A percentile compares a stretch with the other conserved stretches of the same genome.
Conservation (phyloP, 306 rosid genomes). For the Rosa rugosa region DNA sequence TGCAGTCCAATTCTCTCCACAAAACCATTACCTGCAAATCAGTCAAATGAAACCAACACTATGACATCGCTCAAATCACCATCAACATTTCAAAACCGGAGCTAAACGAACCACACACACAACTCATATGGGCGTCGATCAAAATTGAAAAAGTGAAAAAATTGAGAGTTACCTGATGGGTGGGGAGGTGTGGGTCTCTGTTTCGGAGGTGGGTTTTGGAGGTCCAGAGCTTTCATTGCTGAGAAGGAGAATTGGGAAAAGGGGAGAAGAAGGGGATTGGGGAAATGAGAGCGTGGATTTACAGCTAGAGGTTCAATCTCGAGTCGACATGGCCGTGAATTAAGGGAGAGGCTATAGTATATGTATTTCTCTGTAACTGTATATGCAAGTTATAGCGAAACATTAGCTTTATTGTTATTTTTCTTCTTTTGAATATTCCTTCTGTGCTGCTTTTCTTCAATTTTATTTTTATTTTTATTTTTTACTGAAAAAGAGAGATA, state of each 20-base stretch:
- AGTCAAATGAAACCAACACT: neutral
- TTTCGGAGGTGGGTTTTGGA: slow-evolving; percentile 2
- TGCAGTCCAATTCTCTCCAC: slow-evolving; percentile 10
- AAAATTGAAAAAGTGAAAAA: slow-evolving; percentile 17
- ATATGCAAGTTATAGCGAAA: neutral
- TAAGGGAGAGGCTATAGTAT: slow-evolving; percentile 23
- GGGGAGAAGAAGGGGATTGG: neutral
- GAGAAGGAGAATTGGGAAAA: slow-evolving; percentile 13
- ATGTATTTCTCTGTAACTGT: slow-evolving; percentile 4
- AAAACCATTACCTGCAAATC: slow-evolving; percentile 7
- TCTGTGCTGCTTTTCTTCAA: neutral
- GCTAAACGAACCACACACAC: slow-evolving; percentile 20
- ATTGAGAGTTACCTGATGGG: slow-evolving; percentile 24
- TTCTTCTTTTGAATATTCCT: neutral
- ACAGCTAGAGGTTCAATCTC: slow-evolving; percentile 3
- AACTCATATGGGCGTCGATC: slow-evolving; percentile 13
- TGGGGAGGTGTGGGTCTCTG: slow-evolving; percentile 5
- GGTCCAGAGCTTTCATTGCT: slow-evolving; percentile 22
- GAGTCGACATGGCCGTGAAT: slow-evolving; percentile 69
- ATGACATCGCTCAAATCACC: neutral
- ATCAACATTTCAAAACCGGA: slow-evolving; percentile 26
- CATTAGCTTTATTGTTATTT: neutral
- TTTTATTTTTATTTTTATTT: no score
- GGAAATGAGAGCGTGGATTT: slow-evolving; percentile 36
- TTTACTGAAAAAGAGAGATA: no score